phyloP scores from a whole-genome alignment of 2,329 filamentous ascomycete species.

The Fusarium nurragi region DNA sequence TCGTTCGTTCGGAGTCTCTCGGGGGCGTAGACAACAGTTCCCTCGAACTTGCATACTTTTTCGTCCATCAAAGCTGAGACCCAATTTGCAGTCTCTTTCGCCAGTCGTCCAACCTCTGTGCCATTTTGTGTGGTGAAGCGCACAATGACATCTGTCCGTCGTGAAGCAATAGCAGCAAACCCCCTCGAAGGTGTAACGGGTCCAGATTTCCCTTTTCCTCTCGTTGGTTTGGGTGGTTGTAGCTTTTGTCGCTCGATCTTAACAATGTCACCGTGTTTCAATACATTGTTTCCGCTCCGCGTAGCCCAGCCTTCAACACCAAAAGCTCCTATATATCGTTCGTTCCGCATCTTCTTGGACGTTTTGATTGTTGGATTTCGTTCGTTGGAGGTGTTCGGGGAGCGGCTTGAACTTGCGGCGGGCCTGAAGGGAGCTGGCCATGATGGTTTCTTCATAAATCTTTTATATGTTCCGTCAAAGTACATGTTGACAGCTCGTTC shows the following conservation, averaged over 20 bases:
- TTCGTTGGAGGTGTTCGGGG: slow-evolving; percentile 12
- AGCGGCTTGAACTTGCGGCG: slow-evolving; percentile 11
- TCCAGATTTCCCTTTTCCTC: slow-evolving; percentile 56
- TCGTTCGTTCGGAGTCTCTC: slow-evolving; percentile 89
- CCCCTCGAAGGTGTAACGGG: slow-evolving; percentile 48
- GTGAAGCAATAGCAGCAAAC: slow-evolving; percentile 64
- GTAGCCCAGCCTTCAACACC: slow-evolving; percentile 94
- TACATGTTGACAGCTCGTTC: slow-evolving; percentile 75
- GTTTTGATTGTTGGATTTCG: slow-evolving; percentile 18
- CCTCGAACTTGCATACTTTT: slow-evolving; percentile 86
- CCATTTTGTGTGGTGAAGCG: slow-evolving; percentile 85
- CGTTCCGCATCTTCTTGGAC: slow-evolving; percentile 48
- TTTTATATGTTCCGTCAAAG: slow-evolving; percentile 74
- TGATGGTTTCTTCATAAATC: slow-evolving; percentile 49
- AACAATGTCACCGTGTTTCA: slow-evolving; percentile 85
- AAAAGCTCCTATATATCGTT: slow-evolving; percentile 87
- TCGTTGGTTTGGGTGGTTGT: slow-evolving; percentile 63
- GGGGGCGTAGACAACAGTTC: slow-evolving; percentile 86
- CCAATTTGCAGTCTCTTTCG: slow-evolving; percentile 89
- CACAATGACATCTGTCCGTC: slow-evolving; percentile 85
- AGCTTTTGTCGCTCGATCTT: slow-evolving; percentile 87
- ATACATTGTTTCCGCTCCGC: slow-evolving; percentile 76
- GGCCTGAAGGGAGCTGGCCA: slow-evolving; percentile 11
- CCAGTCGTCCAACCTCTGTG: slow-evolving; percentile 84
- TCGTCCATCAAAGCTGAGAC: slow-evolving; percentile 93